A percentile compares a stretch with the other conserved stretches of the same genome.
Evolutionary conservation across 2,329 filamentous ascomycete species (phyloP).

Genomic region (Neobulgaria alba): DNA sequence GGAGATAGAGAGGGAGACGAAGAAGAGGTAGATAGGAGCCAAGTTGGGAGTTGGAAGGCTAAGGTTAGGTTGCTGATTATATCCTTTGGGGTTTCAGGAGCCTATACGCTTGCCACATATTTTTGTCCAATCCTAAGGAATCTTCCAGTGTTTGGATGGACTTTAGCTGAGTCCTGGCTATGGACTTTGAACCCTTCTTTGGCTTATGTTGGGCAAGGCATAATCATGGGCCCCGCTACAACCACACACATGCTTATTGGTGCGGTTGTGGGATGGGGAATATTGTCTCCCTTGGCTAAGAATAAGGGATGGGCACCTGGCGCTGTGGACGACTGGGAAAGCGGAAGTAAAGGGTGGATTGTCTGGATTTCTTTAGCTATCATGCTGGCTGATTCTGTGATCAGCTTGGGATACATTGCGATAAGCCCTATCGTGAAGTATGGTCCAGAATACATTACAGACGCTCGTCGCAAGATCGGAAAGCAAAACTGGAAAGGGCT

Average conservation of each 20-base stretch:
- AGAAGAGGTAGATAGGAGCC: slow-evolving; percentile 20
- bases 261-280: slow-evolving; percentile 79
- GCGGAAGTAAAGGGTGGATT: slow-evolving; percentile 95
- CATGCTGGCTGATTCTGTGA: slow-evolving; percentile 88
- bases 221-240: slow-evolving; percentile 96
- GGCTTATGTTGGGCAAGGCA: slow-evolving; percentile 95
- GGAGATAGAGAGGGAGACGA: slow-evolving; percentile 12
- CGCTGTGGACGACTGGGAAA: slow-evolving; percentile 78
- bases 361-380: slow-evolving; percentile 94
- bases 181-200: slow-evolving; percentile 96
- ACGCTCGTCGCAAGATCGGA: slow-evolving; percentile 17
- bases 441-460: slow-evolving; percentile 32
- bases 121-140: slow-evolving; percentile 80
- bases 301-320: slow-evolving; percentile 82
- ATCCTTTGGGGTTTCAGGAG: slow-evolving; percentile 50
- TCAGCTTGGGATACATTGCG: slow-evolving; percentile 76
- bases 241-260: slow-evolving; percentile 94
- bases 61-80: slow-evolving; percentile 36
- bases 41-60: slow-evolving; percentile 27
- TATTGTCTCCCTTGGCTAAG: slow-evolving; percentile 86
- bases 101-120: slow-evolving; percentile 75
- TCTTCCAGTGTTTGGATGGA: slow-evolving; percentile 74
- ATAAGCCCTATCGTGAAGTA: slow-evolving; percentile 51
- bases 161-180: slow-evolving; percentile 72
- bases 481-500: slow-evolving; percentile 26